Evolutionary conservation across 2,329 filamentous ascomycete species (phyloP).

Genomic region (Thelonectria blattea): DNA sequence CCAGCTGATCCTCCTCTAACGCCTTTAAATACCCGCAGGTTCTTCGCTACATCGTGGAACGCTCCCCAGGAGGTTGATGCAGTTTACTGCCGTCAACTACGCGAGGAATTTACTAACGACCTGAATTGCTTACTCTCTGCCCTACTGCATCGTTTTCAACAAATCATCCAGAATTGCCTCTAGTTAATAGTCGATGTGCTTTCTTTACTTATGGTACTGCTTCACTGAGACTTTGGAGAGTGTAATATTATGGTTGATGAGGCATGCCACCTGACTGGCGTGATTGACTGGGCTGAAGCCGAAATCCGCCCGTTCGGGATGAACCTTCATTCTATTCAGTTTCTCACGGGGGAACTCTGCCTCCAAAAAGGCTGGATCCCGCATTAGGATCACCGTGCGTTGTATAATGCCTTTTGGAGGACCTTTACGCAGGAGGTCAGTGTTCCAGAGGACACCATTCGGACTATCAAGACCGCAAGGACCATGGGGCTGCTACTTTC

Average conservation of each 20-base stretch:
- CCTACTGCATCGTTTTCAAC: too few relatives aligned
- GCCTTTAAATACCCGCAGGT: too few relatives aligned
- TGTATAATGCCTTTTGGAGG: constrained; percentile 43
- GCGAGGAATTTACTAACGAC: too few relatives aligned
- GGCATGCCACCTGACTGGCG: constrained; percentile 45
- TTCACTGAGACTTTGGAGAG: not conserved
- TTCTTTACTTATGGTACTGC: too few relatives aligned
- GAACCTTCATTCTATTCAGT: constrained; percentile 45
- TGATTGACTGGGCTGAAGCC: constrained; percentile 51
- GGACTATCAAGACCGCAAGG: constrained; percentile 41
- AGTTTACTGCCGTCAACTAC: too few relatives aligned
- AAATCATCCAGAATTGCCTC: too few relatives aligned
- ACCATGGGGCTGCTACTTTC: constrained; percentile 43
- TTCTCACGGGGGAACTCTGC: constrained; percentile 44
- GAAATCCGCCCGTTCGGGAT: constrained; percentile 48
- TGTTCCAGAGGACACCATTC: constrained; percentile 34
- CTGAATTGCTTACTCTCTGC: too few relatives aligned
- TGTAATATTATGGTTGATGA: constrained; percentile 50
- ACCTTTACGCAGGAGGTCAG: constrained; percentile 41
- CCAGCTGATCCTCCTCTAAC: too few relatives aligned
- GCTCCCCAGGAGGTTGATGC: too few relatives aligned
- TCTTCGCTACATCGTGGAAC: too few relatives aligned
- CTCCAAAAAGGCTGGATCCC: constrained; percentile 42
- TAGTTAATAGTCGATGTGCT: too few relatives aligned
- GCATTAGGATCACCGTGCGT: constrained; percentile 42